Base-by-base conservation (phyloP, 2,329 filamentous ascomycete species). In the Sclerotinia borealis region DNA sequence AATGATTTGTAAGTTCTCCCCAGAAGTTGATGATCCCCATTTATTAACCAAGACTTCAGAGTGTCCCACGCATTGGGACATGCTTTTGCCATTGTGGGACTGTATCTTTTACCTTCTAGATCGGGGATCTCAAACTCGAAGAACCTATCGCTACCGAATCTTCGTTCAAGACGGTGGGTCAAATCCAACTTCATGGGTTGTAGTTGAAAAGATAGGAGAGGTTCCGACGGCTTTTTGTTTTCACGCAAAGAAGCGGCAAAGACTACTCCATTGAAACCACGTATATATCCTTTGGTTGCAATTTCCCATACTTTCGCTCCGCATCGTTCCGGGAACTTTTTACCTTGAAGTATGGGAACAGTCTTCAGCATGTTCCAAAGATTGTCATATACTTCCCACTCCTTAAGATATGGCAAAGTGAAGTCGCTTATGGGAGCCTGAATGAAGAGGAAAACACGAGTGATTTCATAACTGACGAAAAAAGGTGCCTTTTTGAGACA, bases 101-200 rank as follows among this genome's bases (percentile, higher is more conserved):
- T 51, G 41, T 19, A 68, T 73, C 29, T 22, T 25, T n/a, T 34
- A 0, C 72, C 72, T 1, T 69, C 73, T 0, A 79, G 75, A 0
- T 77, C 77, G 0, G 85, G 84, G 6, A 86, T 75, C 5, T 79
- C 71, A 0, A 88, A 63, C 60, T 87, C 83, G 1, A 88, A 65
- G 51, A 86, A 86, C 0, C 85, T 78, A 66, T 88, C 84, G 0
- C 79, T 73, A 0, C 85, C 84, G 66, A 85, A 86, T 5, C 79
- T 80, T 15, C 85, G 79, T 25, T 76, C 75, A 0, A 87, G 72
- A 1, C 85, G 80, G 70, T 85, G 79, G 0, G 80, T 76, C 3
- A 77, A 70, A 31, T 84, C 81, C 1, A 85, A 70, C 11, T 74
- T 76, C 1, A 86, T 68, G 0, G 82, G 79, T 2, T 78, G 75